Percentiles rank a stretch among this genome's conserved stretches.
Conservation (phyloP, 1,139 yeast genomes). For the Sugiyamaella sp. region DNA sequence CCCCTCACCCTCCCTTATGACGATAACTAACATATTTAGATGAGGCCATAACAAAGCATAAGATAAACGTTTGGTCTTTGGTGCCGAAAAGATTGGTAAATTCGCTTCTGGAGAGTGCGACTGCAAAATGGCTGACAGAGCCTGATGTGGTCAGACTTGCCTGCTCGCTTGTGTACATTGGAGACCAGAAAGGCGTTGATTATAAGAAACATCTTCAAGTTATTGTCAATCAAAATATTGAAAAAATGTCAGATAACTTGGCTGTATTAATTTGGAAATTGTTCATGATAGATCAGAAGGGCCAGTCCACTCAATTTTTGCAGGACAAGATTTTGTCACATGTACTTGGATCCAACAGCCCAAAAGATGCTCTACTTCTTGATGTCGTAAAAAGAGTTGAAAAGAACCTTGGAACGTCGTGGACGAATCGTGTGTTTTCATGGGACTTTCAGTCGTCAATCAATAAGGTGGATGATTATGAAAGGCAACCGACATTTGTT, state of each 20-base stretch:
- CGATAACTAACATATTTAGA: constrained; percentile 7
- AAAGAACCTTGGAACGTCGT: constrained; percentile 50
- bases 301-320: constrained; percentile 51
- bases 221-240: constrained; percentile 51
- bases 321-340: constrained; percentile 54
- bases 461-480: constrained; percentile 32
- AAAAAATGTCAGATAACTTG: constrained; percentile 20
- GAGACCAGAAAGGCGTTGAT: constrained; percentile 48
- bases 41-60: constrained; percentile 2
- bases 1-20: background rate
- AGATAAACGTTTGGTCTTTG: constrained; percentile 48
- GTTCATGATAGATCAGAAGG: constrained; percentile 47
- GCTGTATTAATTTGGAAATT: constrained; percentile 36
- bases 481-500: constrained; percentile 20
- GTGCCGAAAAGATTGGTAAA: constrained; percentile 57
- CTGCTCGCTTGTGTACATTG: constrained; percentile 46
- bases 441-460: constrained; percentile 63
- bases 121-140: constrained; percentile 54
- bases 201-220: constrained; percentile 63
- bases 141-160: constrained; percentile 50
- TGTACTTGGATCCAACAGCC: constrained; percentile 63
- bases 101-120: constrained; percentile 68
- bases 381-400: constrained; percentile 61
- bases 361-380: constrained; percentile 66
- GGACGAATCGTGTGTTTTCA: constrained; percentile 61